Evolutionary conservation across 331 rosid genomes (phyloP), one percentile per base, ranked within the genome.

Genomic region (Rosa hybrid): DNA sequence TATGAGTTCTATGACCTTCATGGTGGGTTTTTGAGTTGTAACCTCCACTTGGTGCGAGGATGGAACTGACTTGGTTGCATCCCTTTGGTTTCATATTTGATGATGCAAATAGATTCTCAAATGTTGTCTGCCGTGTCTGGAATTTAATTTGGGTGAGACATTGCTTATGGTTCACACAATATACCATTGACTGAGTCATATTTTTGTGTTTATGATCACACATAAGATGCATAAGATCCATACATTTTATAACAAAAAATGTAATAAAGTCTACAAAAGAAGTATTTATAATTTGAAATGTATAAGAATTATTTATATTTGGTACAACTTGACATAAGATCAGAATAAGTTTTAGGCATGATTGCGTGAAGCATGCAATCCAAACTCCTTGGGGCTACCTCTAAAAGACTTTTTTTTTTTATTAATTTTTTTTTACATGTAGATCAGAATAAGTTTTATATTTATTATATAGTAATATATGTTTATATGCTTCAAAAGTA

Each of bases 61-160:
- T 68, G 46, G 27, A 27, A 34, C 50, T 9, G 50, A 38, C 65
- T 20, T 41, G 14, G 78, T 75, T 75, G 78, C 70, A 42, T 75
- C 10, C 5, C 5, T 75, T 75, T 59, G 70, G 78, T 2, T 75
- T 75, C 57, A 42, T 59, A 59, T 75, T 21, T 41, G 54, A 14
- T 5, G 44, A 34, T 63, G 69, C 42, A 2, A 0, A 63, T 13
- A 14, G 57, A 45, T 20, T 38, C 74, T 51, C 65, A 21, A 65
- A 65, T 38, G 16, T 4, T 50, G 44, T 23, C 54, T 68, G 6
- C 41, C 21, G 4, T 16, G 23, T 77, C 38, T 67, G 81, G 74
- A 56, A 38, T 57, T 75, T 21, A 39, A 23, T 60, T 75, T 39
- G 70, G 70, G 44, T 30, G 70, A 63, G 69, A 12, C 7, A 21